These are phyloP conservation scores for Xylariaceae sp. DNA, from an alignment of 2,329 filamentous ascomycete species.

Conservation along the genomic window DNA sequence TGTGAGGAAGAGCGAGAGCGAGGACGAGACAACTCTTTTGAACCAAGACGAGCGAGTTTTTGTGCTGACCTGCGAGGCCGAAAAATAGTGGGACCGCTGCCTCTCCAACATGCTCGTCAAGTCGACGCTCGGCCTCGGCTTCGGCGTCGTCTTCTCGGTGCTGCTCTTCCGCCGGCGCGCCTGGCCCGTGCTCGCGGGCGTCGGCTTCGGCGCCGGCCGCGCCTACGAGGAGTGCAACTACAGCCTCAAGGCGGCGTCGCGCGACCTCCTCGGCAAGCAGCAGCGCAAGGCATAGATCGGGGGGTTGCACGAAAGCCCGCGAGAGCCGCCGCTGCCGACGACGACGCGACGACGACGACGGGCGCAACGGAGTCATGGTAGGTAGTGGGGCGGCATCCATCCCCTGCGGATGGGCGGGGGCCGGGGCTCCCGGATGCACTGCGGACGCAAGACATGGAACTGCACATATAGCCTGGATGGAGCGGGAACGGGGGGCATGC, in stretches of 20 bases:
- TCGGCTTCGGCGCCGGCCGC: constrained; percentile 90
- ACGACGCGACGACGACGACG: background rate
- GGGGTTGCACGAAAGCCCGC: background rate
- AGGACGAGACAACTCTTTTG: no score
- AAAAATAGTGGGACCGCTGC: constrained; percentile 86
- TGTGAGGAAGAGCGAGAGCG: no score
- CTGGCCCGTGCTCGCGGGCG: constrained; percentile 92
- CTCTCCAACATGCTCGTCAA: constrained; percentile 96
- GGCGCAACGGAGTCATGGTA: background rate
- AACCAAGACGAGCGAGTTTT: no score
- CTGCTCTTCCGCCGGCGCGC: constrained; percentile 96
- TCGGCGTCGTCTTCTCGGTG: constrained; percentile 97
- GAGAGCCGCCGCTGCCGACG: background rate
- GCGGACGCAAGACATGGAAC: background rate
- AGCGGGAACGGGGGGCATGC: background rate
- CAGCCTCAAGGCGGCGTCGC: constrained; percentile 56
- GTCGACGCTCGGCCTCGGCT: constrained; percentile 89
- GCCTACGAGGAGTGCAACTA: constrained; percentile 98
- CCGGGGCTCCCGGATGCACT: background rate
- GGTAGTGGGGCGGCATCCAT: background rate
- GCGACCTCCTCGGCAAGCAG: no score
- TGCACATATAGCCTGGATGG: background rate
- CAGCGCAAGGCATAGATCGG: constrained; percentile 42
- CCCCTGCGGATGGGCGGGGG: no score
- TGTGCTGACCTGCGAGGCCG: constrained; percentile 7